These are phyloP conservation scores for Fagopyrum esculentum DNA, from an alignment of 148 eudicot genomes.

Conservation along the genomic window DNA sequence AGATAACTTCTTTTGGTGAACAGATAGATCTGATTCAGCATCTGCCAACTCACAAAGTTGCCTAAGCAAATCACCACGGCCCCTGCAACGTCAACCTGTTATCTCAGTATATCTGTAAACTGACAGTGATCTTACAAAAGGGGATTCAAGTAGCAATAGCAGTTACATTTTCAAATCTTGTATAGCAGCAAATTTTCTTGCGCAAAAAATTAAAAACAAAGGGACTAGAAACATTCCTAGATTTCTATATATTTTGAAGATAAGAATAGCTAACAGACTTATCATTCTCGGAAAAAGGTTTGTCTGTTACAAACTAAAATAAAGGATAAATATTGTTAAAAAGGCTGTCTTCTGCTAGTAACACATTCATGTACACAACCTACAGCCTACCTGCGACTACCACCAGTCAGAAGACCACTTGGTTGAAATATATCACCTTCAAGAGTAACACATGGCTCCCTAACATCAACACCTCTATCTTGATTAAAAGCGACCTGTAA, in stretches of 20 bases:
- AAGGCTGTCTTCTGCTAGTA: background rate
- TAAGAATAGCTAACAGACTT: background rate
- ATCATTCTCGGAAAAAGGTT: background rate
- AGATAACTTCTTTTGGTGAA: slow-evolving; percentile 70
- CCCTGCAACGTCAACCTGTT: slow-evolving; percentile 49
- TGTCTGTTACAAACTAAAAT: background rate
- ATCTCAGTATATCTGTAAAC: slow-evolving; percentile 13
- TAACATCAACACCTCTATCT: slow-evolving; percentile 35
- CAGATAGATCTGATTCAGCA: slow-evolving; percentile 62
- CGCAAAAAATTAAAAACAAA: background rate
- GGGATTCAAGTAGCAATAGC: background rate
- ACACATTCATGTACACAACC: background rate
- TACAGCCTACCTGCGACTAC: slow-evolving; percentile 76
- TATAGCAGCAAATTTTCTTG: background rate
- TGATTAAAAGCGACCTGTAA: slow-evolving; percentile 75
- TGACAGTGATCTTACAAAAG: background rate
- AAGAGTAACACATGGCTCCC: slow-evolving; percentile 79
- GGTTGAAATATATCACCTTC: slow-evolving; percentile 98
- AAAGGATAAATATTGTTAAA: background rate
- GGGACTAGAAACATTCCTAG: background rate
- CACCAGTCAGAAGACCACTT: slow-evolving; percentile 97
- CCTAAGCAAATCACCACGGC: slow-evolving; percentile 85
- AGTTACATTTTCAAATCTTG: background rate
- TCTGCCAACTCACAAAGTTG: slow-evolving; percentile 78
- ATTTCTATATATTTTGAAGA: background rate